Base-by-base conservation (phyloP, 2,329 filamentous ascomycete genomes). In the Fusarium verticillioides region DNA sequence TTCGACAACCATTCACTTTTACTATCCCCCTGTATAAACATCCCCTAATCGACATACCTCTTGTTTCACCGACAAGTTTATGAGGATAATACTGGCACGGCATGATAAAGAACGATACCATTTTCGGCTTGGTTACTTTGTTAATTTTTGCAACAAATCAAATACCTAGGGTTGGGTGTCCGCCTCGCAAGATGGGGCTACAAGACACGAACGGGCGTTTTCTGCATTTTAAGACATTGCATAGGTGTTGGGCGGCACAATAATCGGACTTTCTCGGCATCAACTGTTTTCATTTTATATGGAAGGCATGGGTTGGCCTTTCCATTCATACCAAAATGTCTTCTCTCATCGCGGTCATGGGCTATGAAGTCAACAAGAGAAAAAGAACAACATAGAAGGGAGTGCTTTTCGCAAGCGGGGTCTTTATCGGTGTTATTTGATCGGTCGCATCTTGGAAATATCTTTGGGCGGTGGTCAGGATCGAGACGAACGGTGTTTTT, bases 91-190 rank as follows among this genome's bases (percentile, higher is more conserved):
- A 77, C 74, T 80, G 82, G 82, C 81, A 81, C 83, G 80, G 79
- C 78, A 78, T 77, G 79, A 83, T 81, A 82, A 83, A 82, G 83
- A 83, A 84, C 81, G 84, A 86, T 85, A 85, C 83, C 84, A 85
- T 77, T 81, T 84, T 81, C 70, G 78, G 81, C 81, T 82, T 79
- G 76, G 72, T 75, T 69, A 68, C 63, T 74, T 74, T 75, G 75
- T 74, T 80, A 65, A 65, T 67, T 78, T 73, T 74, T 75, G 75
- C 75, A 70, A 74, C 70, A 76, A 75, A 73, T 75, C 69, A 75
- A 79, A 78, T 78, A 78, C 74, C 70, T 72, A 70, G 72, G 65
- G 60, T 77, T 68, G 60, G 69, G 78, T 79, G 78, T 76, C 75
- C 70, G 76, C 78, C 80, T 82, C 77, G 66, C 70, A 77, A 78